Base-by-base conservation (phyloP, 2,329 filamentous ascomycete genomes). In the Pseudogymnoascus sp. region DNA sequence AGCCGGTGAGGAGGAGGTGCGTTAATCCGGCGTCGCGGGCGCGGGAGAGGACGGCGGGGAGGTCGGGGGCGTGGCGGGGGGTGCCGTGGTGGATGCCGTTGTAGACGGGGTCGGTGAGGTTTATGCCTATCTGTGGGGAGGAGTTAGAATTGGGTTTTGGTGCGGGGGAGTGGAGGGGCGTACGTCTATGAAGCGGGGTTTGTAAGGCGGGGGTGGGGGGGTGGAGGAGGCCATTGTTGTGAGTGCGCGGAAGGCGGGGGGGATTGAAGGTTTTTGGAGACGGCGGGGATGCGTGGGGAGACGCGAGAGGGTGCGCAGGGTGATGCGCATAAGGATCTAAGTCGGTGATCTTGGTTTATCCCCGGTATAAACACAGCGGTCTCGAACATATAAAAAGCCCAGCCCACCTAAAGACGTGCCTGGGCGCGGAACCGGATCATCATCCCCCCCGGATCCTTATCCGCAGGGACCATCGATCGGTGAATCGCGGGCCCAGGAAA, bases 1-100 rank as follows among this genome's bases (percentile, higher is more conserved):
- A 96, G 18, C 95, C 95, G 0, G 95, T 99, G 36, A 97, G 84
- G 79, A 99, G 93, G 71, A 99, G 84, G 71, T 96, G 97, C 64
- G 82, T 79, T 73, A 93, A 97, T 40, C 95, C 93, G 1, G 89
- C 86, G 67, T 90, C 84, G 14, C 83, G 77, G 3, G 91, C 92
- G 67, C 95, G 84, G 67, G 87, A 80, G n/a, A 99, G 78, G 26
- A 99, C 90, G 67, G 86, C 87, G 29, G 81, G 75, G 14, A 93
- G 83, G 73, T 96, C 91, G 70, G 90, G 81, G 10, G 86, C 83
- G 70, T 96, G 91, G 26, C 80, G 77, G 68, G 90, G 82, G 66
- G 87, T 92, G 71, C 90, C 91, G 72, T 96, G 88, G 73, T 97
- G 96, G 45, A 84, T 77, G 61, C 95, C 95, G 57, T 85, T 84